Base-by-base conservation (phyloP, 208 protist genomes). In the Leishmania arabica region DNA sequence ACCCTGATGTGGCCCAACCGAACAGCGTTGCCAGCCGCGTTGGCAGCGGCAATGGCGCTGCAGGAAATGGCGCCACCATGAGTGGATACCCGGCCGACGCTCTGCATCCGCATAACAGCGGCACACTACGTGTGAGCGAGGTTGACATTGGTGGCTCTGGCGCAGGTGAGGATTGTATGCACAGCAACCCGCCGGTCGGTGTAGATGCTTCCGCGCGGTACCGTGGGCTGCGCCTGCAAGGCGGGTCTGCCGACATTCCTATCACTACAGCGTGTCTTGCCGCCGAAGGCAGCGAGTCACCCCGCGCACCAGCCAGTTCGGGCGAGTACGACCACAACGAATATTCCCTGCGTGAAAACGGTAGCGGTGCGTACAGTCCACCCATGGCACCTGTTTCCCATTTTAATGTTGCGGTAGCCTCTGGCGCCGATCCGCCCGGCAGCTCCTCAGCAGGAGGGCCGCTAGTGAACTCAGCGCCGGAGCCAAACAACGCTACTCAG, bases 81-180 rank as follows among this genome's bases (percentile, higher is more conserved):
- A 65, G 80, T 42, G 64, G 3, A 56, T 40, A 73, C 27, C 49
- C 49, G 45, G 69, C 77, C 8, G 42, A 80, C 31, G 69, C 68
- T n/a, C 47, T 58, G 47, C 65, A 64, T 24, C 77, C 56, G 42
- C 62, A 84, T 42, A 85, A 73, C 69, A 78, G 75, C 47, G 62
- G 79, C 49, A 77, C 49, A 60, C 60, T 88, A 73, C 80, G 82
- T 27, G 74, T 90, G 27, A 90, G 84, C 62, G 87, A 88, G 72
- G 87, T 88, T 21, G 87, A 90, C 34, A 27, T 90, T 31, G 34
- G 70, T 2, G 72, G 17, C 24, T 53, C 40, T 17, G 80, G 47
- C 9, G 49, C 31, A 2, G 49, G 37, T 56, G 31, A 80, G 51
- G 78, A 60, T 27, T 65, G 49, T 13, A 51, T 65, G 45, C 49